These are phyloP conservation scores for Hymenoscyphus occultus DNA, from an alignment of 2,329 filamentous ascomycete species.

Conservation along the genomic window DNA sequence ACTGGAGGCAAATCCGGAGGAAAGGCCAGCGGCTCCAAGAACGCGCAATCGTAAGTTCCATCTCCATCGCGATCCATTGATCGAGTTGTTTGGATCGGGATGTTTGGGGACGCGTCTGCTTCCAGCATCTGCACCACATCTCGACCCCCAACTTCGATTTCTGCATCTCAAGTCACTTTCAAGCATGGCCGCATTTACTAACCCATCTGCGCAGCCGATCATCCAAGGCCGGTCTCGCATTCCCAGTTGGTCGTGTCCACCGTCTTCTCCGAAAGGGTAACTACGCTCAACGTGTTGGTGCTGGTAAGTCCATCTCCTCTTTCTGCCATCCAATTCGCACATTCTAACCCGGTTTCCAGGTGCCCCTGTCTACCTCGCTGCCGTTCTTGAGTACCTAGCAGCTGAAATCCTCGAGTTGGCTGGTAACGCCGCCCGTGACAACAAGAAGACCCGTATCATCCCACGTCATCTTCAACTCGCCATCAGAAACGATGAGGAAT, in stretches of 20 bases:
- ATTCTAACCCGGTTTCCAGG: conserved; percentile 42
- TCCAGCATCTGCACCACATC: conserved; percentile 24
- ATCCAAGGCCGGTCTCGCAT: conserved; percentile 98
- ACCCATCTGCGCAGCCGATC: conserved; percentile 68
- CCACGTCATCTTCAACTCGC: conserved; percentile 98
- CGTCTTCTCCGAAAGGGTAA: conserved; percentile 98
- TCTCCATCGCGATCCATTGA: conserved; percentile 6
- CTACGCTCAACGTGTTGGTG: conserved; percentile 99
- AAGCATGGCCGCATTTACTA: conserved; percentile 37
- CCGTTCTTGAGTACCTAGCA: conserved; percentile 96
- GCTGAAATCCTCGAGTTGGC: conserved; percentile 98
- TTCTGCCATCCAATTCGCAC: conserved; percentile 11
- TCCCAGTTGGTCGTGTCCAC: conserved; percentile 98
- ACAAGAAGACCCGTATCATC: conserved; percentile 99
- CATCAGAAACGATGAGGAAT: conserved; percentile 98
- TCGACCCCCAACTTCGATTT: conserved; percentile 1
- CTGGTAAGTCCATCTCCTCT: conserved; percentile 53
- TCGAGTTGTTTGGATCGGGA: neutral
- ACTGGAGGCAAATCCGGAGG: conserved; percentile 99
- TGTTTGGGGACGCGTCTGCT: conserved; percentile 43
- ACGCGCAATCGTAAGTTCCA: conserved; percentile 92
- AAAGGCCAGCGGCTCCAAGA: conserved; percentile 99
- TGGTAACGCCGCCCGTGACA: conserved; percentile 97
- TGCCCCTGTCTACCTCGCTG: conserved; percentile 94
- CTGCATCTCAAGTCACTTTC: neutral